phyloP scores from a whole-genome alignment of 495 filamentous ascomycete species.

The Antarctomyces pellizariae region DNA sequence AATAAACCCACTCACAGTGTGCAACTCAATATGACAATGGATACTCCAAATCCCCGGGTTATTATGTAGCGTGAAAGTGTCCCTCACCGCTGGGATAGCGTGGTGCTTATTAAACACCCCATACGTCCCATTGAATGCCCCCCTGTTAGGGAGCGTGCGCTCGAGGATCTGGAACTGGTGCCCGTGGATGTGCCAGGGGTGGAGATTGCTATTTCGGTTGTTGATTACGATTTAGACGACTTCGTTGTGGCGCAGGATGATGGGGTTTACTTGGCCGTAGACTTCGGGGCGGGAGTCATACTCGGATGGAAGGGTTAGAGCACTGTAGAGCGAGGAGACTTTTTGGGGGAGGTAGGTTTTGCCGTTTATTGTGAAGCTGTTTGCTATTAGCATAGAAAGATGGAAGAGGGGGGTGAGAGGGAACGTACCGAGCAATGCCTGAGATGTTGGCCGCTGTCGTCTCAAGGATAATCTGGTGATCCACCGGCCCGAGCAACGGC shows the following conservation, averaged over 20 bases:
- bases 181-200: constrained; percentile 38
- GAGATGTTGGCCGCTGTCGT: background rate
- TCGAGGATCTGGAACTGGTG: constrained; percentile 56
- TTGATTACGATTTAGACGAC: constrained; percentile 63
- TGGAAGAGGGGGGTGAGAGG: too few relatives aligned
- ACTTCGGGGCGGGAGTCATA: constrained; percentile 34
- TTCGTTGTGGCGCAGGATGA: constrained; percentile 37
- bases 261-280: constrained; percentile 55
- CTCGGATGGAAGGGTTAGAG: constrained; percentile 34
- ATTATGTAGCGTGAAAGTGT: constrained; percentile 31
- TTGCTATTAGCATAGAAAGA: too few relatives aligned
- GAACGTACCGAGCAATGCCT: background rate
- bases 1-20: constrained; percentile 46
- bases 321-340: constrained; percentile 63
- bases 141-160: constrained; percentile 21
- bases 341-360: constrained; percentile 46
- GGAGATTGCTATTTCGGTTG: constrained; percentile 42
- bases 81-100: constrained; percentile 30
- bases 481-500: constrained; percentile 1
- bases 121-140: constrained; percentile 21
- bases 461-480: constrained; percentile 1
- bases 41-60: constrained; percentile 67
- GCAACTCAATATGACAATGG: constrained; percentile 71
- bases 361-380: too few relatives aligned
- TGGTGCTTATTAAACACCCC: constrained; percentile 23